phyloP scores from a whole-genome alignment of 306 rosid genomes.

The Carpinus viminea region DNA sequence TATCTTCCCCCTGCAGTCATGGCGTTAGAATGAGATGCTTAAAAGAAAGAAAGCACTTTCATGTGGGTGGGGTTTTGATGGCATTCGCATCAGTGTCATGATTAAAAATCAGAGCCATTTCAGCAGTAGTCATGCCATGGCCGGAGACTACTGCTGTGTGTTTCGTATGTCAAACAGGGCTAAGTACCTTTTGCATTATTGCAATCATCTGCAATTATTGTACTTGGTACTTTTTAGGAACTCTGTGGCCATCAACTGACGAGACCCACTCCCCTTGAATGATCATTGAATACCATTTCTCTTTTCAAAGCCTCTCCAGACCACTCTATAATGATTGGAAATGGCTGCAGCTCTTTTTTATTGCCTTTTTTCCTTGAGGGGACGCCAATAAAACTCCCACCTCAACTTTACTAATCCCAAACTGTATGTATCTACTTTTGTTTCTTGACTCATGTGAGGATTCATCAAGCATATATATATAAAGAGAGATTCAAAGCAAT shows the following conservation, averaged over 20 bases:
- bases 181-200: constrained; percentile 32
- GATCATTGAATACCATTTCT: not conserved
- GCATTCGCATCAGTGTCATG: constrained; percentile 21
- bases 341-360: constrained; percentile 17
- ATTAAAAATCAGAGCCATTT: constrained; percentile 17
- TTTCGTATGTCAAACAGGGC: constrained; percentile 12
- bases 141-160: not conserved
- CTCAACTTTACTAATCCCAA: too few species aligned
- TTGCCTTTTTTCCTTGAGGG: constrained; percentile 22
- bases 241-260: constrained; percentile 25
- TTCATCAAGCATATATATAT: not conserved
- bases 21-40: too few species aligned
- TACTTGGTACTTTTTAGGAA: constrained; percentile 26
- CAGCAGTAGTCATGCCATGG: not conserved
- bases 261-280: constrained; percentile 25
- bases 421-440: too few species aligned
- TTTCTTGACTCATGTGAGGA: not conserved
- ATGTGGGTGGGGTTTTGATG: constrained; percentile 24
- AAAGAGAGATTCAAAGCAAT: not conserved
- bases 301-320: constrained; percentile 13
- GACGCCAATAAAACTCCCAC: not conserved
- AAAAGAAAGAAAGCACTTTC: not conserved
- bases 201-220: constrained; percentile 27
- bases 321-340: constrained; percentile 11
- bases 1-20: too few species aligned